Evolutionary conservation across 2,329 filamentous ascomycete species (phyloP).

Genomic region (Xylariomycetidae sp.): DNA sequence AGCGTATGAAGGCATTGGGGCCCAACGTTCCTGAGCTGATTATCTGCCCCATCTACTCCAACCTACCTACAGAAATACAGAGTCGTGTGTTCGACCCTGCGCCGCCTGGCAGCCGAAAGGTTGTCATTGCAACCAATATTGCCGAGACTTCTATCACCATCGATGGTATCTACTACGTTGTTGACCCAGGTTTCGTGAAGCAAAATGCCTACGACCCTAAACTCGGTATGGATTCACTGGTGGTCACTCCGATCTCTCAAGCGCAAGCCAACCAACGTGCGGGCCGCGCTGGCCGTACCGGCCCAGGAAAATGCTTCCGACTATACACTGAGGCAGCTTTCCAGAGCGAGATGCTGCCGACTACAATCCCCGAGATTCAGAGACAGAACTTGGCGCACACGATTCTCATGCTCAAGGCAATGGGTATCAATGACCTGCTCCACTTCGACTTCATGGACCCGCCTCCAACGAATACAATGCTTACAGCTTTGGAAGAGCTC

Average conservation of each 20-base stretch:
- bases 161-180: slow-evolving; percentile 94
- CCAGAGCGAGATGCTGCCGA: slow-evolving; percentile 94
- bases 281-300: slow-evolving; percentile 87
- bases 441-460: slow-evolving; percentile 99
- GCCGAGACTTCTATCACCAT: slow-evolving; percentile 98
- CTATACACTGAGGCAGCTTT: slow-evolving; percentile 94
- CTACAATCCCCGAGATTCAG: slow-evolving; percentile 94
- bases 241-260: slow-evolving; percentile 94
- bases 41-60: slow-evolving; percentile 93
- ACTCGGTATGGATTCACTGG: slow-evolving; percentile 92
- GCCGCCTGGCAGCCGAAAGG: slow-evolving; percentile 78
- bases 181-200: slow-evolving; percentile 96
- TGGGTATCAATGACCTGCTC: slow-evolving; percentile 96
- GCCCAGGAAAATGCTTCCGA: slow-evolving; percentile 92
- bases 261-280: slow-evolving; percentile 93
- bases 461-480: slow-evolving; percentile 94
- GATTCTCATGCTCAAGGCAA: slow-evolving; percentile 96
- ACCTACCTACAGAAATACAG: slow-evolving; percentile 88
- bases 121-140: slow-evolving; percentile 97
- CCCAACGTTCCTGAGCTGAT: slow-evolving; percentile 86
- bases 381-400: slow-evolving; percentile 87
- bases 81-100: slow-evolving; percentile 92
- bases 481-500: slow-evolving; percentile 89
- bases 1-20: slow-evolving; percentile 93
- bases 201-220: slow-evolving; percentile 97